A percentile compares a stretch with the other conserved stretches of the same genome.
These are phyloP conservation scores for Neospora caninum DNA, from an alignment of 169 alveolate genomes.

Conservation along the genomic window DNA sequence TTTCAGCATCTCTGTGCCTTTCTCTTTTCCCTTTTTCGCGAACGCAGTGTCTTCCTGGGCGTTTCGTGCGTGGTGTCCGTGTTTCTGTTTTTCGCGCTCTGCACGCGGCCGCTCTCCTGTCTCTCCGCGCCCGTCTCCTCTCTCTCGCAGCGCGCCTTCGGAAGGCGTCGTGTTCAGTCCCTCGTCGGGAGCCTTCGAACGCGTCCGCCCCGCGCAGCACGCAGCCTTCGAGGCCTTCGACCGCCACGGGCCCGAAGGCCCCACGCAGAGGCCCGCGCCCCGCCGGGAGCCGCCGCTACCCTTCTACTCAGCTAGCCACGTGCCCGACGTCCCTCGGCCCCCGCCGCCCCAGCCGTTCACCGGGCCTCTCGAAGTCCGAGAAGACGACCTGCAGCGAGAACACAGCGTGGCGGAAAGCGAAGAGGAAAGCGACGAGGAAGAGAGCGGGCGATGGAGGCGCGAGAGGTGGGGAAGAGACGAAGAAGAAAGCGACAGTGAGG, in stretches of 20 bases:
- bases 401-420: not conserved
- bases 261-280: not conserved
- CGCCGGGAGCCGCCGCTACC: conserved; percentile 33
- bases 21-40: not conserved
- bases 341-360: conserved; percentile 38
- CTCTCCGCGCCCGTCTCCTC: not conserved
- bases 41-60: not conserved
- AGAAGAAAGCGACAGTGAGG: conserved; percentile 31
- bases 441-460: not conserved
- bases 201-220: not conserved
- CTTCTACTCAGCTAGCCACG: conserved; percentile 39
- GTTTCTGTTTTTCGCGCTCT: not conserved
- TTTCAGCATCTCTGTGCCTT: not conserved
- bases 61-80: not conserved
- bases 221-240: conserved; percentile 43
- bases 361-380: conserved; percentile 2
- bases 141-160: not conserved
- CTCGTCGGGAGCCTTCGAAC: not conserved
- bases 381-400: not conserved
- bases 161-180: not conserved
- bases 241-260: conserved; percentile 30
- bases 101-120: not conserved
- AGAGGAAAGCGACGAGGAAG: not conserved
- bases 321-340: conserved; percentile 21
- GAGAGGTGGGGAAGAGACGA: not conserved